Percentiles rank a stretch among this genome's conserved stretches.
Evolutionary conservation across 345 rosid genomes (phyloP).

Genomic region (Ceriops zippeliana): DNA sequence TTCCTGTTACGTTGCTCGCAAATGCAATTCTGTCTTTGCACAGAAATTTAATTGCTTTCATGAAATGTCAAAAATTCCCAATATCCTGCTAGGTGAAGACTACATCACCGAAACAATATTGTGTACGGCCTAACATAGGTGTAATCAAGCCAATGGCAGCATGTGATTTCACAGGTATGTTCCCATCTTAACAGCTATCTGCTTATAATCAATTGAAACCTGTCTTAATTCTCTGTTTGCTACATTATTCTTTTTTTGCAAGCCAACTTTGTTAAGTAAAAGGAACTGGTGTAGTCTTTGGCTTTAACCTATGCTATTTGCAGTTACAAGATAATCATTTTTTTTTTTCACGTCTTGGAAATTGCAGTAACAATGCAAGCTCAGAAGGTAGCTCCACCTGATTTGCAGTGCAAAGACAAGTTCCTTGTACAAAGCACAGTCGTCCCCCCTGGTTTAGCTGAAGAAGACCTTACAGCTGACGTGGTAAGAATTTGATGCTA

Average conservation of each 20-base stretch:
- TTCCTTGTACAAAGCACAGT: slow-evolving; percentile 48
- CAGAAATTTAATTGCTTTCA: too few species aligned
- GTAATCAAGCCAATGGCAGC: slow-evolving; percentile 41
- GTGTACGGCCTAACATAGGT: slow-evolving; percentile 50
- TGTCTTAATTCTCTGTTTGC: not conserved
- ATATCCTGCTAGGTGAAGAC: slow-evolving; percentile 45
- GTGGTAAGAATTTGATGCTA: slow-evolving; percentile 24
- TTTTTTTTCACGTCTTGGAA: slow-evolving; percentile 2
- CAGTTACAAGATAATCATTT: too few species aligned
- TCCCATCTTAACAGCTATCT: too few species aligned
- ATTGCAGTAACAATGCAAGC: slow-evolving; percentile 53
- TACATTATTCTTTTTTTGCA: not conserved
- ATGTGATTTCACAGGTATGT: slow-evolving; percentile 40
- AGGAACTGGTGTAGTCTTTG: too few species aligned
- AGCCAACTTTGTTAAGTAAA: not conserved
- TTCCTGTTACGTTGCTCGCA: not conserved
- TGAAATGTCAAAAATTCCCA: not conserved
- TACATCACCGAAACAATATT: slow-evolving; percentile 54
- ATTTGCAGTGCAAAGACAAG: slow-evolving; percentile 57
- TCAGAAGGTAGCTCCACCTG: slow-evolving; percentile 44
- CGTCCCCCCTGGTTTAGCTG: slow-evolving; percentile 41
- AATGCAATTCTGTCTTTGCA: too few species aligned
- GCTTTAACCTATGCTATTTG: too few species aligned
- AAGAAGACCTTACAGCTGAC: slow-evolving; percentile 41
- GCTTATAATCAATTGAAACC: not conserved